Percentiles rank a stretch among this genome's conserved stretches.
These are phyloP conservation scores for Phlegmacium glaucopus DNA, from an alignment of 768 basidiomycete genomes.

Conservation along the genomic window DNA sequence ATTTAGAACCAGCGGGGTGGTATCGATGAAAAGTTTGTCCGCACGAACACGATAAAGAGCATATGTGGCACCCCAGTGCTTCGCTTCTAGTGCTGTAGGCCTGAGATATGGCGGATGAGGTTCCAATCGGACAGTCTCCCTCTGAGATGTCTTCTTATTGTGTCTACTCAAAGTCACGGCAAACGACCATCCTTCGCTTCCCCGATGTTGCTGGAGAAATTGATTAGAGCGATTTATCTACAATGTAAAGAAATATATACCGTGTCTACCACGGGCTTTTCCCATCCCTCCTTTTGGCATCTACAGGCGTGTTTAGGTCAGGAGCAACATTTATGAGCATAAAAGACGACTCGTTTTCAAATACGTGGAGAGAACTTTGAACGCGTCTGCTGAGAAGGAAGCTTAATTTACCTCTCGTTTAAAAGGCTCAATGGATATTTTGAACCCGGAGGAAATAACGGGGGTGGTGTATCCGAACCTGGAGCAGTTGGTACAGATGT, in stretches of 20 bases:
- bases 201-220: slow-evolving; percentile 39
- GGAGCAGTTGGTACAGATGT: too few relatives aligned
- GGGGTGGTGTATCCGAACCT: slow-evolving; percentile 8
- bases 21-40: slow-evolving; percentile 8
- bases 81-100: slow-evolving; percentile 74
- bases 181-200: slow-evolving; percentile 55
- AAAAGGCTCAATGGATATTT: slow-evolving; percentile 81
- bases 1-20: slow-evolving; percentile 18
- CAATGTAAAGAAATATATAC: slow-evolving; percentile 36
- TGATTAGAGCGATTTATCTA: slow-evolving; percentile 3
- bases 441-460: slow-evolving; percentile 79
- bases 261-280: slow-evolving; percentile 75
- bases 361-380: not conserved
- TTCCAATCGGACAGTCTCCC: slow-evolving; percentile 66
- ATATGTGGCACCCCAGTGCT: slow-evolving; percentile 89
- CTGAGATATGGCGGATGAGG: slow-evolving; percentile 70
- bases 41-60: slow-evolving; percentile 80
- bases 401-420: slow-evolving; percentile 59
- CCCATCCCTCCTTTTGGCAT: slow-evolving; percentile 90
- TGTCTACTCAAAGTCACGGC: slow-evolving; percentile 60
- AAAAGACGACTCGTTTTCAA: not conserved
- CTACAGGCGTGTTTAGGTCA: slow-evolving; percentile 31
- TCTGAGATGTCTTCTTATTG: slow-evolving; percentile 68
- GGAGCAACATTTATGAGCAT: too few relatives aligned
- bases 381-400: not conserved